Base-by-base conservation (phyloP, 2,329 filamentous ascomycete species). In the Ophiostoma piceae region DNA sequence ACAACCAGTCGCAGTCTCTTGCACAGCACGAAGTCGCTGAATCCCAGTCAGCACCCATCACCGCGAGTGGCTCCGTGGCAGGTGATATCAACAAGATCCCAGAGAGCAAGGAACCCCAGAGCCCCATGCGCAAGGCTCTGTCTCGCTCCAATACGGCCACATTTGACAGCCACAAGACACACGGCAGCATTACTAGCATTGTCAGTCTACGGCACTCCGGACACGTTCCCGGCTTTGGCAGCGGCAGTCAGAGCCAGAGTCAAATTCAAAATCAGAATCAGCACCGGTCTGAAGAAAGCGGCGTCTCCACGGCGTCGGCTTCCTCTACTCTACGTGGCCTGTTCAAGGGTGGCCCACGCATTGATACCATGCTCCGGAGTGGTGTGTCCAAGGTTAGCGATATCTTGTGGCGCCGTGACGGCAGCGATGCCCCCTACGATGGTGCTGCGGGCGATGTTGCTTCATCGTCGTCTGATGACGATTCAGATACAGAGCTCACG, bases 341-440 rank as follows among this genome's bases (percentile, higher is more conserved):
- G 22, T 65, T 71, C 68, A 66, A 64, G 9, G 65, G 69, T 39
- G 89, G 88, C 2, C 86, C 88, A 67, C 84, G 90, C 69, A 88
- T 94, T 72, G 91, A 92, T 72, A 90, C 87, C 39, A 84, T 92
- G 39, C 85, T 96, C 64, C 84, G 85, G 35, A 85, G 82, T 7
- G 80, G 85, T 32, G 84, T 87, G 6, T 85, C 84, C 35, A 86
- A 83, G 74, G 77, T 88, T 16, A 82, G 84, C 39, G 85, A 87
- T 67, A 79, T 88, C 68, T 73, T 88, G 29, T 87, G 86, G 84
- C 84, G 82, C 73, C 86, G 82, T 71, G 85, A 87, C 6, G 76
- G 76, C 3, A 74, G 74, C 11, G 77, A 73, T 3, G 39, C 57
- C 1, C 41, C 14, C 3, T 57, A 4, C 11, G 69, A 41, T 2